Percentiles rank a stretch among this genome's conserved stretches.
Evolutionary conservation across 1,139 yeast species (phyloP).

Genomic region (Nadsonia commutata): DNA sequence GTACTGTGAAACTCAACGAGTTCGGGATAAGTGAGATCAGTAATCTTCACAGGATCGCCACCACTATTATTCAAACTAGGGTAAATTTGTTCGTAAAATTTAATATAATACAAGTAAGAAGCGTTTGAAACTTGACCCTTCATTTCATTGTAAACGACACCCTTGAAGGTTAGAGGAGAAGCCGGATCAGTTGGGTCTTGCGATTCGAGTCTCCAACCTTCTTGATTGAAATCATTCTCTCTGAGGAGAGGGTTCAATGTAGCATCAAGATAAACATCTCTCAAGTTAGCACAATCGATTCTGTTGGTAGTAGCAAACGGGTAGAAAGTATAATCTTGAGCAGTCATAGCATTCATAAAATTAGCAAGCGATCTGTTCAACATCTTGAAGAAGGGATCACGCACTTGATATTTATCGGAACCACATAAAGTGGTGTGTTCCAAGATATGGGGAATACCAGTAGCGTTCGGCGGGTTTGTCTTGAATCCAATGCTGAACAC

Average conservation of each 20-base stretch:
- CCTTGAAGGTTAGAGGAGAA: constrained; percentile 64
- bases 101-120: constrained; percentile 69
- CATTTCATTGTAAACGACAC: constrained; percentile 97
- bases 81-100: constrained; percentile 72
- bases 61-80: constrained; percentile 83
- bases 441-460: constrained; percentile 91
- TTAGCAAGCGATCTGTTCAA: constrained; percentile 74
- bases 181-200: constrained; percentile 37
- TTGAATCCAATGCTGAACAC: constrained; percentile 85
- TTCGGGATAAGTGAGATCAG: constrained; percentile 59
- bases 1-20: constrained; percentile 56
- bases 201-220: constrained; percentile 95
- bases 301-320: constrained; percentile 91
- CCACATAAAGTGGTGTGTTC: constrained; percentile 97
- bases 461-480: constrained; percentile 83
- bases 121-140: constrained; percentile 93
- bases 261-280: constrained; percentile 80
- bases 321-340: constrained; percentile 85
- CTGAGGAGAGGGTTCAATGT: constrained; percentile 71
- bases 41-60: constrained; percentile 79
- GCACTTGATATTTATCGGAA: constrained; percentile 73
- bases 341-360: constrained; percentile 99
- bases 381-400: constrained; percentile 98
- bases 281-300: constrained; percentile 67
- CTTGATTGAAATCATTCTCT: constrained; percentile 77